phyloP scores from a whole-genome alignment of 768 basidiomycete species.

The Mycena vulgaris region DNA sequence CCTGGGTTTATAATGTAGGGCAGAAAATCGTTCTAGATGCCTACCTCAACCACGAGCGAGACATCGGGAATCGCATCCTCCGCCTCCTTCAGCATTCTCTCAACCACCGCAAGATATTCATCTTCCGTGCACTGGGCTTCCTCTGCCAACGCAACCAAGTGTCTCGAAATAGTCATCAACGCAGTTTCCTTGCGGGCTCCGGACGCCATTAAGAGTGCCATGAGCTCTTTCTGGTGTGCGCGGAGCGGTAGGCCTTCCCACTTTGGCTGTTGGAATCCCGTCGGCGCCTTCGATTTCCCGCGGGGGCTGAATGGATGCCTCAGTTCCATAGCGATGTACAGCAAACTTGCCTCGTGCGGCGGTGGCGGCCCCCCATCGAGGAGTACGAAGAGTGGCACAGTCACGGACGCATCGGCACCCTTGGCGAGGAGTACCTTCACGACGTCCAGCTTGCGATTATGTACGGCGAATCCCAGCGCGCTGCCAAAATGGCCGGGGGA shows the following conservation, averaged over 20 bases:
- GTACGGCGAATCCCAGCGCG: constrained; percentile 9
- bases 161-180: constrained; percentile 44
- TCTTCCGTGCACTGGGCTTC: constrained; percentile 38
- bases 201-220: constrained; percentile 18
- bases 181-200: constrained; percentile 23
- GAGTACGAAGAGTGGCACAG: constrained; percentile 9
- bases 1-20: too few relatives aligned
- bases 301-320: too few relatives aligned
- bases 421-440: not conserved
- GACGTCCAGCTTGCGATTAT: not conserved
- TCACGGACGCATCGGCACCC: not conserved
- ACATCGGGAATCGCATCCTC: constrained; percentile 11
- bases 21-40: too few relatives aligned
- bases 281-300: too few relatives aligned
- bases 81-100: constrained; percentile 21
- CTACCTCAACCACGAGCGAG: not conserved
- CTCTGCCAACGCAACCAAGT: constrained; percentile 49
- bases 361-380: too few relatives aligned
- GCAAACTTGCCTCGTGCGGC: too few relatives aligned
- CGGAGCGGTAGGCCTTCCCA: constrained; percentile 7
- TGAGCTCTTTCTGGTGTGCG: constrained; percentile 4
- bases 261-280: not conserved
- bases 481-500: not conserved
- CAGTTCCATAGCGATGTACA: constrained; percentile 19
- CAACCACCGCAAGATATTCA: constrained; percentile 10